Evolutionary conservation across 2,329 filamentous ascomycete species (phyloP), one percentile per base, ranked within the genome.

Genomic region (Pseudopyricularia javanii): DNA sequence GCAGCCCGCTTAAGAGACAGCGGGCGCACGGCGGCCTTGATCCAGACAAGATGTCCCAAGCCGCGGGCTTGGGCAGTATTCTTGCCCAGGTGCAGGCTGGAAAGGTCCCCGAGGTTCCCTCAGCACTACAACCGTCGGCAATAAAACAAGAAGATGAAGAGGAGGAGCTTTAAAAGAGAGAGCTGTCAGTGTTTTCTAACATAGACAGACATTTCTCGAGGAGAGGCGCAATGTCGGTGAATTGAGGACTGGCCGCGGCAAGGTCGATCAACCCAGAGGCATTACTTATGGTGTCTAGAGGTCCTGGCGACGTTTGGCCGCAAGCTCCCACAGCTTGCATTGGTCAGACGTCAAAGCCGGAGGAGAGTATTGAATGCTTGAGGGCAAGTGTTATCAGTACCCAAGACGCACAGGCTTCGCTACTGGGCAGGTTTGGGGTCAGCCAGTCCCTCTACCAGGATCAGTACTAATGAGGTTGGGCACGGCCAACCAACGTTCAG

Each of bases 1-100:
- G 82, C 49, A 88, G 84, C 58, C 86, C 86, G 1, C 75, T 88
- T 60, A 90, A 90, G 74, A 88, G 84, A 63, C 83, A 87, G 54
- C 75, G 86, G 34, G 78, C 83, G 1, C 17, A 24, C 4, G 86
- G 82, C 59, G 60, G 80, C 8, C 50, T 24, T 33, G 50, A 52
- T 43, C 40, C 43, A n/a, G 37, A 52, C 24, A 43, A 43, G 35
- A 24, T 52, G 9, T 47, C 50, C 12, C 37, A 43, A 43, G 50
- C 50, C 32, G 50, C 33, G 37, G 50, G 50, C 15, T 26, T 52
- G 12, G 40, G 50, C n/a, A 47, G 50, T 35, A 47, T 52, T 28
- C 50, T 52, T 32, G 50, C 50, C 24, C 37, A 51, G 26, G 50
- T 45, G 17, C 34, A 43, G 26, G 50, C 50, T 22, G 50, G 50